Evolutionary conservation across 2,329 filamentous ascomycete genomes (phyloP), one percentile per base, ranked within the genome.

Genomic region (Talaromyces funiculosus): DNA sequence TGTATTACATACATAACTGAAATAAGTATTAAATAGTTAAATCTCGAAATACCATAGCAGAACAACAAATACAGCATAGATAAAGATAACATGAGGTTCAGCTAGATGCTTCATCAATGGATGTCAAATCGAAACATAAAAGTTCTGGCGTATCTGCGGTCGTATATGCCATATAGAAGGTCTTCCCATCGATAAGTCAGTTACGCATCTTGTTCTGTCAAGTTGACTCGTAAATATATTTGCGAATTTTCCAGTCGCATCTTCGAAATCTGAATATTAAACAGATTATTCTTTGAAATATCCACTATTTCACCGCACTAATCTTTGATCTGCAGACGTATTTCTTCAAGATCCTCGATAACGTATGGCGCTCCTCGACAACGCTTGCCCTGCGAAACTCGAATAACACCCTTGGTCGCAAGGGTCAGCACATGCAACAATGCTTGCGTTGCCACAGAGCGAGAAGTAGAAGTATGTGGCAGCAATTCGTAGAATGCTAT

Each of bases 391-490:
- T 96, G 91, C 63, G 82, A 74, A 4, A 92, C 84, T 43, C 33
- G 49, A 31, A 62, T 47, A 18, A 83, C 72, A 1, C 81, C 81
- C 73, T 86, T 90, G 2, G 85, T 90, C 5, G 84, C 86, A 45
- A 94, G 80, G 10, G 82, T 80, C 14, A 95, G 81, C 2, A 90
- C 80, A 71, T 94, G 89, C 75, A 89, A 84, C 69, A 90, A 88
- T 0, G 86, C 90, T 71, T 92, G 89, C 2, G 89, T 86, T 8
- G 88, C 89, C 12, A 90, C 85, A 31, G 84, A 77, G 37, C 78
- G 81, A 43, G 72, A 78, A 31, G 83, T 84, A 43, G 78, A 74
- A 9, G 69, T 69, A 0, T 85, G 82, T n/a, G 84, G 80, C 47
- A 94, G 84, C 9, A 96, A 75, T 53, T 85, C 77, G 49, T 87